phyloP scores from a whole-genome alignment of 2,329 filamentous ascomycete genomes.

The Apiospora marii region DNA sequence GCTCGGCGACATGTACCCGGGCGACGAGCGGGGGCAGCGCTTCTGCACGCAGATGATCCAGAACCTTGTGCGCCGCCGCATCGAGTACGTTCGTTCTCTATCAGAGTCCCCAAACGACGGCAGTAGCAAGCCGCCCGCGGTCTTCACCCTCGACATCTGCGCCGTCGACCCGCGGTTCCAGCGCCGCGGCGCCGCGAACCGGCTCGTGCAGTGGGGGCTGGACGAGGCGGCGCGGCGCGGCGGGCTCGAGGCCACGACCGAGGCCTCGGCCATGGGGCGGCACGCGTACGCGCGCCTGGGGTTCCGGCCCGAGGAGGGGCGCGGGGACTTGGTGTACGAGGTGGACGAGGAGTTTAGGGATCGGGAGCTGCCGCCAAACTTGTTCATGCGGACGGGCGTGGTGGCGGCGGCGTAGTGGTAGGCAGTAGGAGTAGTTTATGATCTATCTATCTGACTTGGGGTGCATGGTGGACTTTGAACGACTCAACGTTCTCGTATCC shows the following conservation, averaged over 20 bases:
- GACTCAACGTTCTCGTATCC: too few relatives aligned
- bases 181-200: conserved; percentile 53
- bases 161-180: conserved; percentile 62
- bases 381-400: conserved; percentile 53
- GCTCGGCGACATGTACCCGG: conserved; percentile 49
- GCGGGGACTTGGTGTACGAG: conserved; percentile 50
- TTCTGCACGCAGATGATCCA: conserved; percentile 54
- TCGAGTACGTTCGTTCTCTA: conserved; percentile 45
- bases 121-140: conserved; percentile 48
- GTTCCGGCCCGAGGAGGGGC: conserved; percentile 48
- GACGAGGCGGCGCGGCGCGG: conserved; percentile 50
- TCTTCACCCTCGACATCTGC: conserved; percentile 59
- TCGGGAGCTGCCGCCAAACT: conserved; percentile 49
- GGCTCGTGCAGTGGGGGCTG: conserved; percentile 57
- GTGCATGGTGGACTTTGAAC: too few relatives aligned
- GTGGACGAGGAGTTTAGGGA: conserved; percentile 52
- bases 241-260: conserved; percentile 51
- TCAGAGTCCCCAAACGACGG: conserved; percentile 31
- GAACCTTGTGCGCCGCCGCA: conserved; percentile 53
- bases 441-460: neutral
- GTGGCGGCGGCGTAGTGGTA: neutral
- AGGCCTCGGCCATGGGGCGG: conserved; percentile 58
- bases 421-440: too few relatives aligned
- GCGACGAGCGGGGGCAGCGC: conserved; percentile 52
- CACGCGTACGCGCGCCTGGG: conserved; percentile 55